A percentile compares a stretch with the other conserved stretches of the same genome.
These are phyloP conservation scores for Phalaenopsis aphrodite DNA, from an alignment of 106 monocot species.

Conservation along the genomic window DNA sequence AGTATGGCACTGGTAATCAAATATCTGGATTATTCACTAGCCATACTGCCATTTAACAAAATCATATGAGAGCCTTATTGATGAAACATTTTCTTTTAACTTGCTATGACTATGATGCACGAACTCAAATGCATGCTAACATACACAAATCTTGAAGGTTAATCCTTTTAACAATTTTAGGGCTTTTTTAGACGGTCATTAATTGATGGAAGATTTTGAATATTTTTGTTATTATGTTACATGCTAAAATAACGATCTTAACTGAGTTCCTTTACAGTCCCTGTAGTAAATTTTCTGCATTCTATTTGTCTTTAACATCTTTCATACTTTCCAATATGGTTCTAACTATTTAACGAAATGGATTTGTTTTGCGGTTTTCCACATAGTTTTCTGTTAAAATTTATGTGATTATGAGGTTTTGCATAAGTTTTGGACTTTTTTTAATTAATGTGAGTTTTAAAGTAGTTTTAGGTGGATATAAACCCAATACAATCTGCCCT, in stretches of 20 bases:
- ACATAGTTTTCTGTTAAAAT: background rate
- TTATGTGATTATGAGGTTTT: no score
- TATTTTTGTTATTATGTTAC: background rate
- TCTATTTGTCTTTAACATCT: background rate
- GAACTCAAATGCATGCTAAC: background rate
- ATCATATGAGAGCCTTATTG: background rate
- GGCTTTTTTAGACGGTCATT: background rate
- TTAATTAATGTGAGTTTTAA: no score
- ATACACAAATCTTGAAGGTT: background rate
- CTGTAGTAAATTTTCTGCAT: background rate
- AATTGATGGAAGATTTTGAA: background rate
- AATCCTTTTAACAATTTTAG: background rate
- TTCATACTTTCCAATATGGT: background rate
- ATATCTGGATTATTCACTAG: background rate
- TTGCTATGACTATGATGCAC: no score
- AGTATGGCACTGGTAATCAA: background rate
- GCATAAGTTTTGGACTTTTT: no score
- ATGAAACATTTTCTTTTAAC: background rate
- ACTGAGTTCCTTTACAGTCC: background rate
- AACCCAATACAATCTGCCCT: no score
- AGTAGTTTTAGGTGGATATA: no score
- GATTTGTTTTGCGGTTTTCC: background rate
- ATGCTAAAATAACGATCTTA: background rate
- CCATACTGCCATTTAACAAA: conserved; percentile 1
- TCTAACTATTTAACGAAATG: background rate